Base-by-base conservation (phyloP, 2,329 filamentous ascomycete genomes). In the Alternaria angustiovoidea region DNA sequence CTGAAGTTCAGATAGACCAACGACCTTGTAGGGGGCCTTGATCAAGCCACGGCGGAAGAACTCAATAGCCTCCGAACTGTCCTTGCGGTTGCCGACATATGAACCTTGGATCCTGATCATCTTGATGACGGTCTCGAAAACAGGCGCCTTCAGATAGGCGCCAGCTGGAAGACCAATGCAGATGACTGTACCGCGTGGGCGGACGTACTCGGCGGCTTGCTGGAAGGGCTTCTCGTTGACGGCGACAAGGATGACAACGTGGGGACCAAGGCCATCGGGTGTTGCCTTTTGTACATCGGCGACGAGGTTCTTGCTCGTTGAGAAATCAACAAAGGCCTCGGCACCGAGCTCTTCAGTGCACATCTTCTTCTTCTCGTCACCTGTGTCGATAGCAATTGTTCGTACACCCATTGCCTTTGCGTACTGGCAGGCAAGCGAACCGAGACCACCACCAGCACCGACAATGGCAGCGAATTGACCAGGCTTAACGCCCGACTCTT, bases 221-320 rank as follows among this genome's bases (percentile, higher is more conserved):
- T 97, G 93, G 89, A 97, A 97, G 54, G 94, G 94, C 84, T 90
- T 92, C 86, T 97, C 94, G 71, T 85, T 87, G 53, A 92, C 93
- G 63, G 94, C 94, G 62, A 97, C 88, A 44, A 97, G 85, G 67
- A 97, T 84, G 63, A 94, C 93, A 39, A 93, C 94, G 73, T 96
- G 91, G 5, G 94, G 93, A 53, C 94, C 94, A 16, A 92, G 86
- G 20, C 92, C 92, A 70, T 94, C 93, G 28, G 87, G 81, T 1
- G 92, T 96, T 28, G 89, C 89, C 47, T 88, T 88, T 83, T 93
- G 92, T 66, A 97, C 94, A 67, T 96, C 92, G 69, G 87, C 87
- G 69, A 96, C 90, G 26, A 97, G 80, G 80, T 97, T 90, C 79
- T 89, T 87, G 76, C 87, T 88, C 59, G 82, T 89, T 57, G 82